Base-by-base conservation (phyloP, 192 early-diverging fungal genomes). In the Geosiphon pyriformis region DNA sequence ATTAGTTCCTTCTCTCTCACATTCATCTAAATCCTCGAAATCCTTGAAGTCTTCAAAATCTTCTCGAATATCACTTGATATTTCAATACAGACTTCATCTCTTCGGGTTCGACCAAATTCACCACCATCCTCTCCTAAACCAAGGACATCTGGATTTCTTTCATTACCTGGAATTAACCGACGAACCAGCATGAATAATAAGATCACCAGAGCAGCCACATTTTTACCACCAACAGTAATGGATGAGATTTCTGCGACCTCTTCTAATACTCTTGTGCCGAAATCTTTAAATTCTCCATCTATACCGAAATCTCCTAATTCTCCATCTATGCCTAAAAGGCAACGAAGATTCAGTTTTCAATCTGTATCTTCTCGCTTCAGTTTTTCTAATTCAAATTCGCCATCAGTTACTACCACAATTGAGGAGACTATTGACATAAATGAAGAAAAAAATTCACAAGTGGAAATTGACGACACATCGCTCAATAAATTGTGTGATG, bases 281-380 rank as follows among this genome's bases (percentile, higher is more conserved):
- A n/a, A n/a, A n/a, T n/a, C n/a, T n/a, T n/a, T n/a, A n/a, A n/a
- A n/a, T n/a, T n/a, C n/a, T n/a, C 50, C 7, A n/a, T 31, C 56
- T n/a, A 26, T 55, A 12, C 23, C 53, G 11, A 55, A 29, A 54
- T 67, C 51, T 1, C 49, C 37, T 23, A 34, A 8, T 2, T 17
- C 37, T 30, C 48, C 35, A 46, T 33, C 61, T 22, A 29, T 35
- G 51, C 27, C 55, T 11, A 57, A 57, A 57, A 47, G 55, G 15
- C 65, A 53, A 66, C 26, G 65, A 29, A 55, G 65, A 37, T 67
- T 67, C 22, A 67, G 65, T 47, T 67, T 67, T 42, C 65, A 67
- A 67, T 17, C 65, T 47, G 54, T 67, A 32, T 25, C 65, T 29
- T 67, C 65, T 18, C 34, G 35, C 20, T 48, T 67, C 17, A 37